Conservation (phyloP, 441 rosid species). For the Bruguiera hainesii region DNA sequence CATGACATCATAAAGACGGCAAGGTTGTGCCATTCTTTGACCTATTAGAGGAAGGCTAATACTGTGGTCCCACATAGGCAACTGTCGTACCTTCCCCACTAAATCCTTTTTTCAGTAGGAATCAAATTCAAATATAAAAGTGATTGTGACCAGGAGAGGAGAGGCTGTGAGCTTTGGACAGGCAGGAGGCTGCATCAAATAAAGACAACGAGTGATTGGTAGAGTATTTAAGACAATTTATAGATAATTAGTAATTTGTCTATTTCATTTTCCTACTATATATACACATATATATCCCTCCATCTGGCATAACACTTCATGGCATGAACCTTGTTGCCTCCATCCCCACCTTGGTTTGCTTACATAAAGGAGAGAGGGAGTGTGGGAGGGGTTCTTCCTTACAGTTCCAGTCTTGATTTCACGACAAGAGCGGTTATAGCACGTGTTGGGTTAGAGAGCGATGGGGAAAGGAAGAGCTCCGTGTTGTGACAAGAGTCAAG, state of each 20-base stretch:
- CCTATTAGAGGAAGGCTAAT: neutral
- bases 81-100: neutral
- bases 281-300: slow-evolving; percentile 11
- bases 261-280: slow-evolving; percentile 21
- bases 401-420: too few species aligned
- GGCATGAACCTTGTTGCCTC: slow-evolving; percentile 29
- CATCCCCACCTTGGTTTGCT: neutral
- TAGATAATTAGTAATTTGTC: slow-evolving; percentile 10
- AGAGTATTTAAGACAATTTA: neutral
- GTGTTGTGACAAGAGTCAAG: slow-evolving; percentile 33
- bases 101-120: neutral
- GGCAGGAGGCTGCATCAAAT: neutral
- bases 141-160: too few species aligned
- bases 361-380: neutral
- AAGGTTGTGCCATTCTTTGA: neutral
- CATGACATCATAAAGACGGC: too few species aligned
- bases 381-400: neutral
- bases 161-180: neutral
- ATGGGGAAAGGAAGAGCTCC: slow-evolving; percentile 54
- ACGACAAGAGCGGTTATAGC: neutral
- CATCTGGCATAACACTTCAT: neutral
- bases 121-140: neutral
- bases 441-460: neutral
- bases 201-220: neutral
- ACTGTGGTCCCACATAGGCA: neutral